These are phyloP conservation scores for Piloderma croceum DNA, from an alignment of 768 basidiomycete species.

Conservation along the genomic window DNA sequence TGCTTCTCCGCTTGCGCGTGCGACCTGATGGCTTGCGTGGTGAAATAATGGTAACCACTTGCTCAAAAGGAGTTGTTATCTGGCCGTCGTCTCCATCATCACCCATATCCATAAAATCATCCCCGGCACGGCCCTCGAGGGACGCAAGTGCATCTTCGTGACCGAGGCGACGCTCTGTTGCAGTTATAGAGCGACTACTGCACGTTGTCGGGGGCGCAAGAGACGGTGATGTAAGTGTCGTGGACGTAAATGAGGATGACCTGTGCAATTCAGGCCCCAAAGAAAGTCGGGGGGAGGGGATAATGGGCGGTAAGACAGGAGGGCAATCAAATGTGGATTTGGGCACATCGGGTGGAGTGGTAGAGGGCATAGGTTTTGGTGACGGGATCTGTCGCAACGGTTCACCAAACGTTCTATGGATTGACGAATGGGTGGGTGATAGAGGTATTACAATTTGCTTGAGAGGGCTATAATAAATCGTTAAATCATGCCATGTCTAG, in stretches of 20 bases:
- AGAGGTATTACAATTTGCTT: neutral
- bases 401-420: constrained; percentile 34
- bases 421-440: constrained; percentile 8
- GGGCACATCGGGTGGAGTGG: constrained; percentile 50
- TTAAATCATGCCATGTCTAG: constrained; percentile 7
- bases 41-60: constrained; percentile 7
- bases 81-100: neutral
- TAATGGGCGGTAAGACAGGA: constrained; percentile 3
- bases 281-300: constrained; percentile 2
- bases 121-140: constrained; percentile 49
- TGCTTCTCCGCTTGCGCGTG: constrained; percentile 33
- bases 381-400: constrained; percentile 49
- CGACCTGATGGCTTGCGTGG: constrained; percentile 12
- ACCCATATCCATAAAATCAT: constrained; percentile 10
- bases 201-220: constrained; percentile 20
- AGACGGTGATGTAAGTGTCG: constrained; percentile 30
- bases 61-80: constrained; percentile 5
- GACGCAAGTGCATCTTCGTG: constrained; percentile 58
- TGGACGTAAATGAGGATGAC: constrained; percentile 14
- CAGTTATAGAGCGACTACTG: constrained; percentile 37
- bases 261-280: constrained; percentile 9
- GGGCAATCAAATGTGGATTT: too few relatives aligned
- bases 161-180: constrained; percentile 41
- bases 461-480: constrained; percentile 5
- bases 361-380: constrained; percentile 54